Evolutionary conservation across 2,329 filamentous ascomycete genomes (phyloP).

Genomic region (Purpureocillium takamizusanense): DNA sequence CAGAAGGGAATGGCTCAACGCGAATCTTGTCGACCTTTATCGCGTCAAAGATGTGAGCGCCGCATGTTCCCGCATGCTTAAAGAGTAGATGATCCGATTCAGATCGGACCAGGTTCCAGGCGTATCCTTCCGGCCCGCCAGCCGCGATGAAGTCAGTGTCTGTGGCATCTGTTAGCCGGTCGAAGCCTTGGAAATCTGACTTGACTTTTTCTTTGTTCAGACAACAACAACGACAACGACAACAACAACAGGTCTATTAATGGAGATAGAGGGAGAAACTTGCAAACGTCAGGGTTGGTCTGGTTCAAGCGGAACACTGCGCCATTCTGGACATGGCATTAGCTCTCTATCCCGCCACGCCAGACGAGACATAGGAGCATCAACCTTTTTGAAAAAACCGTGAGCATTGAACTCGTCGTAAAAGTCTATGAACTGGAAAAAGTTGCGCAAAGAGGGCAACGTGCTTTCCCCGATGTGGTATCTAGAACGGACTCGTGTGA

Average conservation of each 20-base stretch:
- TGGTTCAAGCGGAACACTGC: conserved; percentile 28
- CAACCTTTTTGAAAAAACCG: conserved; percentile 31
- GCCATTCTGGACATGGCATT: conserved; percentile 12
- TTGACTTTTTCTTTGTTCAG: too few relatives aligned
- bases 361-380: too few relatives aligned
- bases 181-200: too few relatives aligned
- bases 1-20: conserved; percentile 13
- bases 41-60: conserved; percentile 31
- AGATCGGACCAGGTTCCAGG: conserved; percentile 38
- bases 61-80: conserved; percentile 27
- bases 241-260: too few relatives aligned
- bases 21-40: conserved; percentile 23
- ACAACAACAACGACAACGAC: too few relatives aligned
- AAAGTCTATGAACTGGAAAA: conserved; percentile 33
- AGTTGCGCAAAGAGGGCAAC: conserved; percentile 28
- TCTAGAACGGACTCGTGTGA: background rate
- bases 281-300: conserved; percentile 20
- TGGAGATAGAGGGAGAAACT: conserved; percentile 6
- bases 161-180: too few relatives aligned
- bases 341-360: background rate
- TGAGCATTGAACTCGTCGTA: conserved; percentile 27
- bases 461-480: conserved; percentile 30
- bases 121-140: conserved; percentile 25
- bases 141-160: conserved; percentile 33
- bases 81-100: conserved; percentile 36